Percentiles rank a stretch among this genome's conserved stretches.
phyloP scores from a whole-genome alignment of 2,329 filamentous ascomycete species.

The Cercospora citrullina region DNA sequence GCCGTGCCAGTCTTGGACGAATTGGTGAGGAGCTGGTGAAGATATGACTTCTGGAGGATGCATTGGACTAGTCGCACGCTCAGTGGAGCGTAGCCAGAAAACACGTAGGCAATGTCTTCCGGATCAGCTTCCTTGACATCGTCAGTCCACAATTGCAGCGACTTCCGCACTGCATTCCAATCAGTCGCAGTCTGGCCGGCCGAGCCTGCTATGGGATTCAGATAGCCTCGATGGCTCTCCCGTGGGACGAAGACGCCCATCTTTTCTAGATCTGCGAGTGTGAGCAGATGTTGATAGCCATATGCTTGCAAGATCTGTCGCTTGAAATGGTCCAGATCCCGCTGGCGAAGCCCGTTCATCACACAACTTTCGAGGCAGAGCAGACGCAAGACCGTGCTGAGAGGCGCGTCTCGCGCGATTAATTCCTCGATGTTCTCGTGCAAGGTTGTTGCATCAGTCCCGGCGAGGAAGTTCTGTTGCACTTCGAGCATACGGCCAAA shows the following conservation, averaged over 20 bases:
- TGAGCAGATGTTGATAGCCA: constrained; percentile 90
- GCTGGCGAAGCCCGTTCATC: constrained; percentile 80
- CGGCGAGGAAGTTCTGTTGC: constrained; percentile 91
- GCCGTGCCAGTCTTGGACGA: constrained; percentile 40
- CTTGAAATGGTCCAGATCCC: constrained; percentile 87
- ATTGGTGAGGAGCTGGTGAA: constrained; percentile 61
- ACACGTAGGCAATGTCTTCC: constrained; percentile 95
- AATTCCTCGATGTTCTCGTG: constrained; percentile 91
- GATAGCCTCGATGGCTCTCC: constrained; percentile 70
- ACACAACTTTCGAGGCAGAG: constrained; percentile 91
- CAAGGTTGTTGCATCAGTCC: constrained; percentile 82
- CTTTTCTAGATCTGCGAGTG: constrained; percentile 83
- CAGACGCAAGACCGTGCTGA: constrained; percentile 79
- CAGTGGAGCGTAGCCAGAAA: constrained; percentile 92
- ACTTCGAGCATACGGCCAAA: constrained; percentile 89
- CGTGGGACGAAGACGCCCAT: constrained; percentile 80
- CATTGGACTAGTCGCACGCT: constrained; percentile 90
- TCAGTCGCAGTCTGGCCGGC: constrained; percentile 60
- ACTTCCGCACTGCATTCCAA: constrained; percentile 83
- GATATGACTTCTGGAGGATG: constrained; percentile 84
- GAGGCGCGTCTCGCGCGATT: constrained; percentile 80
- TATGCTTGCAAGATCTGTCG: constrained; percentile 87
- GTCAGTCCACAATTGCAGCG: constrained; percentile 85
- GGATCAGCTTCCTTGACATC: constrained; percentile 95
- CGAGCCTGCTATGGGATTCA: constrained; percentile 71